These are phyloP conservation scores for Populus ilicifolia DNA, from an alignment of 345 rosid genomes.

Conservation along the genomic window DNA sequence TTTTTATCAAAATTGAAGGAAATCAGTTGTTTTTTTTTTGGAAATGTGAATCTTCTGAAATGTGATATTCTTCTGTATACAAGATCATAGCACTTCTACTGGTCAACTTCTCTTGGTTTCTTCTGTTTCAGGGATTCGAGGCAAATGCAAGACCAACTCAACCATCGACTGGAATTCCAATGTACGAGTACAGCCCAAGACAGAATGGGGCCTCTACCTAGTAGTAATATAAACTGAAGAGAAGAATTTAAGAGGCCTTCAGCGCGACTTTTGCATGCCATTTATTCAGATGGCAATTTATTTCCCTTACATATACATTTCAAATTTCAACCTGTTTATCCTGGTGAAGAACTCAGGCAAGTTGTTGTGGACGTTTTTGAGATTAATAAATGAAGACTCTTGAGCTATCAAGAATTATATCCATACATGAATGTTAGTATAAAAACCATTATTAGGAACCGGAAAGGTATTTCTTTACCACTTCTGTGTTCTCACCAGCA, in stretches of 20 bases:
- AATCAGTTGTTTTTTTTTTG: neutral
- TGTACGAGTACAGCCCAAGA: slow-evolving; percentile 36
- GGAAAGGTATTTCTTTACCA: neutral
- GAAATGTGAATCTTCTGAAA: neutral
- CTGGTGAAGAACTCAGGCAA: too few species aligned
- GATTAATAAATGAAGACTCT: too few species aligned
- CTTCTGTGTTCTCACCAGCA: neutral
- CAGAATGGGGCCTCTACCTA: neutral
- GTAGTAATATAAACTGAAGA: neutral
- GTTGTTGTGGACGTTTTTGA: too few species aligned
- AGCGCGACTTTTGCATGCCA: neutral
- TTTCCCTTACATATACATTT: neutral
- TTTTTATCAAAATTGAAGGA: neutral
- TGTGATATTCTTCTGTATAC: neutral
- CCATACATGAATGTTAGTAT: too few species aligned
- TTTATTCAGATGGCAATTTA: neutral
- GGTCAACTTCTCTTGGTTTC: neutral
- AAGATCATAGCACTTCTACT: neutral
- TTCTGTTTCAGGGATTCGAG: slow-evolving; percentile 45
- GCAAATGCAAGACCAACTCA: slow-evolving; percentile 68
- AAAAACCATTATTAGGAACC: too few species aligned
- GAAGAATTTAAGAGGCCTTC: neutral
- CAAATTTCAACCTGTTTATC: neutral
- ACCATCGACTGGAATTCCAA: slow-evolving; percentile 35
- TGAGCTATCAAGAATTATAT: too few species aligned